Base-by-base conservation (phyloP, 257 asterid genomes). In the Knoxia roxburghii region DNA sequence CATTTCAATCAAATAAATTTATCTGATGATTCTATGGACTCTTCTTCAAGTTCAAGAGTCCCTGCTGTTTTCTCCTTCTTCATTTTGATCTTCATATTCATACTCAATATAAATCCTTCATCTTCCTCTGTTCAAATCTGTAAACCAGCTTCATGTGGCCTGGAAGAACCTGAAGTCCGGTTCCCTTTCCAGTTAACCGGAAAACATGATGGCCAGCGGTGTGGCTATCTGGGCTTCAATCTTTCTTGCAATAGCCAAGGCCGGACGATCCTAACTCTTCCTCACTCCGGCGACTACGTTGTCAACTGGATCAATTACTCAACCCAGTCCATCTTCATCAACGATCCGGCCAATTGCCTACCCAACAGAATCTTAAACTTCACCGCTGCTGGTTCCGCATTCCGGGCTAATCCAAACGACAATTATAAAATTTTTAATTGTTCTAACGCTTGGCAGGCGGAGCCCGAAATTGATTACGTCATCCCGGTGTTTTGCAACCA, bases 221-320 rank as follows among this genome's bases (percentile, higher is more conserved):
- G 97, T 20, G 97, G 96, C 7, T 81, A 64, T 51, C 89, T 83
- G 1, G 97, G 95, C 9, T 92, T 92, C 61, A 87, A 83, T 67
- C 89, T 92, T 20, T 55, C 70, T 11, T 92, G 98, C 86, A 79
- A 85, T 83, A 30, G n/a, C 46, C 51, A 51, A 5, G 80, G 75
- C 61, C 83, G 74, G 68, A 80, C 99, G 9, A 77, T 85, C 27
- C 65, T 93, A 0, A 58, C 18, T 21, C 87, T 93, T 11, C 97
- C 95, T 0, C n/a, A 18, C 30, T 77, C 97, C 0, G 96, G 99
- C 20, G 87, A 85, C 11, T 88, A 88, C 71, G 39, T 77, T n/a
- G 96, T 93, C 0, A 77, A 76, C 66, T 55, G 68, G 75, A 88
- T 93, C 26, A 86, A 86, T 23, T 93, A 93, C 79, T 10, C 55